These are phyloP conservation scores for Harringtonia lauricola DNA, from an alignment of 2,329 filamentous ascomycete species.

Conservation along the genomic window DNA sequence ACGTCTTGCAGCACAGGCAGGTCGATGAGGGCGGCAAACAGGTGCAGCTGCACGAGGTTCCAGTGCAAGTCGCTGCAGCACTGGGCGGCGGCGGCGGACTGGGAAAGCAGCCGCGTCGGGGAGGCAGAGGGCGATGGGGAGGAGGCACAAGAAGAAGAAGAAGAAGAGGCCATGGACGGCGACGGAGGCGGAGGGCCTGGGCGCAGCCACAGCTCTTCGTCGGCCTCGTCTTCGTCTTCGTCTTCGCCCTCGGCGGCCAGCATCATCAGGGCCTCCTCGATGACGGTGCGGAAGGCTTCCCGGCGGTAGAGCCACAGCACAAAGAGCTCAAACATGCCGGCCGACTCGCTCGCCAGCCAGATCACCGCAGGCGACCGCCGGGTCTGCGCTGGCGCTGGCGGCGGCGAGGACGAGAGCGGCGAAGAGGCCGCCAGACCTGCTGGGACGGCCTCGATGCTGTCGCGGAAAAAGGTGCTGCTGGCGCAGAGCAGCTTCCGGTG, in stretches of 20 bases:
- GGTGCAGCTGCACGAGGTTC: slow-evolving; percentile 43
- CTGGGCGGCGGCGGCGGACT: slow-evolving; percentile 8
- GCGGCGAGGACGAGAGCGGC: background rate
- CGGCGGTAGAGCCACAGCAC: slow-evolving; percentile 39
- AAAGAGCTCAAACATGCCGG: slow-evolving; percentile 42
- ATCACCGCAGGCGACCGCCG: slow-evolving; percentile 14
- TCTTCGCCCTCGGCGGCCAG: slow-evolving; percentile 10
- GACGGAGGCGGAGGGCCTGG: background rate
- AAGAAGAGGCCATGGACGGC: background rate
- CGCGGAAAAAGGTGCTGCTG: slow-evolving; percentile 35
- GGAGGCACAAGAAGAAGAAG: background rate
- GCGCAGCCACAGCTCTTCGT: background rate
- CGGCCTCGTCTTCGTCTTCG: background rate
- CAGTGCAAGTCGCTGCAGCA: slow-evolving; percentile 34
- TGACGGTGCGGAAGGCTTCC: slow-evolving; percentile 27
- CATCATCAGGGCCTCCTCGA: slow-evolving; percentile 27
- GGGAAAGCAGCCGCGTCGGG: background rate
- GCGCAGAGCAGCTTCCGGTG: slow-evolving; percentile 30
- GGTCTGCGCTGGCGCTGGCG: background rate
- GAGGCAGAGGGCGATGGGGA: too few relatives aligned
- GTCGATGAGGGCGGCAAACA: slow-evolving; percentile 42
- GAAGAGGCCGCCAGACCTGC: slow-evolving; percentile 9
- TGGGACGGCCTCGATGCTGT: slow-evolving; percentile 28
- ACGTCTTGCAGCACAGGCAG: slow-evolving; percentile 41
- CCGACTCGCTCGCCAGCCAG: slow-evolving; percentile 32